These are phyloP conservation scores for Auricularia sp. DNA, from an alignment of 768 basidiomycete genomes.

Conservation along the genomic window DNA sequence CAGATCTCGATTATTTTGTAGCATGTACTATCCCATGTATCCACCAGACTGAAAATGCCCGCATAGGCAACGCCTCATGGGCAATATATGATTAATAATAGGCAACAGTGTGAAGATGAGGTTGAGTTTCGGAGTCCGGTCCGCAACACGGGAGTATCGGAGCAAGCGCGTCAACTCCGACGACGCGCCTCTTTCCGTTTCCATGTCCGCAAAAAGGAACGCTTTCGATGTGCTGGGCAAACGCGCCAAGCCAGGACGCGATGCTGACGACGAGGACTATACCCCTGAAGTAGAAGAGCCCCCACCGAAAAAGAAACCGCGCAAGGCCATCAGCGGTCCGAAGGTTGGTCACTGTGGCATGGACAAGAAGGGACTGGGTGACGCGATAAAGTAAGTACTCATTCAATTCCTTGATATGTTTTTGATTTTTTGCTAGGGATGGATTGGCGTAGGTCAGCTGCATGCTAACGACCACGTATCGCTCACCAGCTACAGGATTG, in stretches of 20 bases:
- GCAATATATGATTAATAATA: too few relatives aligned
- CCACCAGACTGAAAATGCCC: too few relatives aligned
- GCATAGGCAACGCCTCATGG: too few relatives aligned
- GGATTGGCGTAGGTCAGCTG: neutral
- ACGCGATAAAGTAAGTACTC: neutral
- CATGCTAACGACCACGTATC: neutral
- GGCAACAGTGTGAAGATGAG: too few relatives aligned
- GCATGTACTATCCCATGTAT: too few relatives aligned
- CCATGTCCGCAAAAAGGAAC: too few relatives aligned
- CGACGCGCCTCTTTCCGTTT: too few relatives aligned
- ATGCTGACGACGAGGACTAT: neutral
- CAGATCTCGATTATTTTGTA: too few relatives aligned
- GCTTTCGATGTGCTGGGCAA: too few relatives aligned
- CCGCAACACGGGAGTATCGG: too few relatives aligned
- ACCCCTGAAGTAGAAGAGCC: neutral
- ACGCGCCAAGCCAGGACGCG: neutral
- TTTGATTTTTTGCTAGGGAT: neutral
- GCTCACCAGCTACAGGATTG: neutral
- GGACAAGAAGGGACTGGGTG: neutral
- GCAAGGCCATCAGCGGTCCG: neutral
- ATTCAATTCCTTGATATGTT: neutral
- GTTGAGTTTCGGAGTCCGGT: too few relatives aligned
- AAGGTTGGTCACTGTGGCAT: neutral
- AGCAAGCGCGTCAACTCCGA: too few relatives aligned
- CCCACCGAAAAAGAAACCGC: neutral